A percentile compares a stretch with the other conserved stretches of the same genome.
Evolutionary conservation across 75 land plant genomes (phyloP).

Genomic region (Azolla pinnata): DNA sequence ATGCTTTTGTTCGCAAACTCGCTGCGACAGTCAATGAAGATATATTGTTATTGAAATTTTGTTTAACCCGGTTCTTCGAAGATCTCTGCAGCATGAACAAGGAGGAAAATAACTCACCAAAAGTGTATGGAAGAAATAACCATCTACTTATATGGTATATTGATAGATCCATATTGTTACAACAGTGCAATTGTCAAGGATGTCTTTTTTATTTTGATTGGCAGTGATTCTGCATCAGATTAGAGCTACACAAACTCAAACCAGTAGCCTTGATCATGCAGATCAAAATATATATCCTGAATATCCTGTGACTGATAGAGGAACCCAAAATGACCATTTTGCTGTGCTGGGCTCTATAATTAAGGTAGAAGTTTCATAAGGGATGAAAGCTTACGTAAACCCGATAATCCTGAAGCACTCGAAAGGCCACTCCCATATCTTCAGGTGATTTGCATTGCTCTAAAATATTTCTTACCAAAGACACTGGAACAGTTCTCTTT

Average conservation of each 20-base stretch:
- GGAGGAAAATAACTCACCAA: neutral
- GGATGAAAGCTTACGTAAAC: neutral
- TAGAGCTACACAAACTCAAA: no score
- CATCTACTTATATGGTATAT: no score
- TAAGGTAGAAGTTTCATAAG: neutral
- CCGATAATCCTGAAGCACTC: neutral
- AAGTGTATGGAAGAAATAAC: no score
- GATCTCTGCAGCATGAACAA: conserved; percentile 2
- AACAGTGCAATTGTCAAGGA: no score
- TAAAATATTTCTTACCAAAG: neutral
- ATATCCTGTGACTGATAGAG: no score
- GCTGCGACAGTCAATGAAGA: conserved; percentile 2
- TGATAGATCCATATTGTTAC: no score
- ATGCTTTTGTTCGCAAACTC: conserved; percentile 2
- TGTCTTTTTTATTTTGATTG: no score
- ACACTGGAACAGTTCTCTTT: neutral
- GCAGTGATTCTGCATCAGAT: no score
- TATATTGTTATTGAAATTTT: conserved; percentile 1
- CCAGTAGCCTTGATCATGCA: no score
- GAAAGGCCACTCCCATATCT: neutral
- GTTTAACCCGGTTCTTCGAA: neutral
- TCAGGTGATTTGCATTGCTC: neutral
- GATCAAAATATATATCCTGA: no score
- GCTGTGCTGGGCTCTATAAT: no score
- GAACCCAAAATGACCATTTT: no score